These are phyloP conservation scores for Xylaria sp. DNA, from an alignment of 2,329 filamentous ascomycete genomes.

Conservation along the genomic window DNA sequence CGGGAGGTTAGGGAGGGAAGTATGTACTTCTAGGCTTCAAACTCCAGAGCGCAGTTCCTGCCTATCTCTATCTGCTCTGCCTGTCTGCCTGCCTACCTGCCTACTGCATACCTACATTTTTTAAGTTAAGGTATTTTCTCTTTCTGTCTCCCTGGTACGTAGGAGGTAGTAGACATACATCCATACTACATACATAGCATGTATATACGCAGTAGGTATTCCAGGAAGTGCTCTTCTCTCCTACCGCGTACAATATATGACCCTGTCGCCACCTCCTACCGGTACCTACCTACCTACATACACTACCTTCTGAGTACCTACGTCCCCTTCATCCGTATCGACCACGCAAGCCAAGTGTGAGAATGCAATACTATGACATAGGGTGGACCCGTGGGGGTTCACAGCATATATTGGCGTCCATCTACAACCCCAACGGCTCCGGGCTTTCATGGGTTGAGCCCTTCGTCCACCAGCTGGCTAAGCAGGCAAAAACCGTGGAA, in stretches of 20 bases:
- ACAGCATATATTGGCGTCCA: constrained; percentile 42
- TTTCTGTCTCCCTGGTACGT: no score
- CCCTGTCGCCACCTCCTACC: neutral
- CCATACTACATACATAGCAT: neutral
- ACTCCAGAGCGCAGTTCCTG: neutral
- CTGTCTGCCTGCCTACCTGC: constrained; percentile 2
- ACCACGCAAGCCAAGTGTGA: constrained; percentile 33
- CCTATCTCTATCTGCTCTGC: neutral
- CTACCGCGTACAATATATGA: neutral
- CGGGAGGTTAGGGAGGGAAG: neutral
- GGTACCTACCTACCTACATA: no score
- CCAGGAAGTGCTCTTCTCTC: neutral
- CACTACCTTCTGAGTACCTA: neutral
- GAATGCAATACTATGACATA: constrained; percentile 37
- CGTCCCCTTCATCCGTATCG: constrained; percentile 30
- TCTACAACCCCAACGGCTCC: constrained; percentile 37
- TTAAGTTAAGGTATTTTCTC: no score
- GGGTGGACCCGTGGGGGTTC: constrained; percentile 47
- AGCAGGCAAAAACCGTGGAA: constrained; percentile 5
- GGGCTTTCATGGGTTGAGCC: constrained; percentile 21
- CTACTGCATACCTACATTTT: no score
- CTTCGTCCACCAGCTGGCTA: constrained; percentile 26
- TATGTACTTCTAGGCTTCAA: neutral
- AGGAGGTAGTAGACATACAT: no score
- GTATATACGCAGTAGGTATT: no score